phyloP scores from a whole-genome alignment of 805 yeast species.

The Priceomyces medius region DNA sequence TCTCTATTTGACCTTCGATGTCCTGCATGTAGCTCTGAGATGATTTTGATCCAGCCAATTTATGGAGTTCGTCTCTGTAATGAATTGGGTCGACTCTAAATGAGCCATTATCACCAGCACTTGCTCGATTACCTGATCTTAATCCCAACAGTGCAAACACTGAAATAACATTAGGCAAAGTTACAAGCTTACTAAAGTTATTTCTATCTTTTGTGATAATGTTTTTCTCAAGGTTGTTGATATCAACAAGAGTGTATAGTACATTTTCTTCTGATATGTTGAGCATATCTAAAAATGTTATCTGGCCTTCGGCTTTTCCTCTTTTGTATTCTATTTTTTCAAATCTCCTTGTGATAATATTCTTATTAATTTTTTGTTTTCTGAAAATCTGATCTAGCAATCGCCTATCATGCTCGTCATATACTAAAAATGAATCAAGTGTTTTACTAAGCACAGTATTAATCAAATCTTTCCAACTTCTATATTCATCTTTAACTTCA shows the following conservation, averaged over 20 bases:
- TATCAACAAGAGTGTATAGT: conserved; percentile 63
- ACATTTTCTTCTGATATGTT: conserved; percentile 54
- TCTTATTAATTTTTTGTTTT: conserved; percentile 23
- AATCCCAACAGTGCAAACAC: conserved; percentile 44
- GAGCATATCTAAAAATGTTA: conserved; percentile 61
- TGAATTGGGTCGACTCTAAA: conserved; percentile 54
- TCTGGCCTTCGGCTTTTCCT: conserved; percentile 41
- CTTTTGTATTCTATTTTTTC: conserved; percentile 56
- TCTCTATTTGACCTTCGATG: conserved; percentile 15
- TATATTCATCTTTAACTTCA: conserved; percentile 52
- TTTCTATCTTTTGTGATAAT: conserved; percentile 51
- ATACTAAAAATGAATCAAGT: conserved; percentile 66
- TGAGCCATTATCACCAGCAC: conserved; percentile 40
- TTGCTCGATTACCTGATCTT: conserved; percentile 46
- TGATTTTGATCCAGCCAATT: conserved; percentile 22
- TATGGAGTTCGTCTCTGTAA: conserved; percentile 34
- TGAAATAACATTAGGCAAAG: conserved; percentile 36
- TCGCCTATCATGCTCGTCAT: conserved; percentile 57
- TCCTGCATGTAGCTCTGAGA: conserved; percentile 14
- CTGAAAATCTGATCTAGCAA: conserved; percentile 31
- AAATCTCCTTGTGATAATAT: conserved; percentile 50
- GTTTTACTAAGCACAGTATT: conserved; percentile 53
- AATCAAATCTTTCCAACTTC: conserved; percentile 58
- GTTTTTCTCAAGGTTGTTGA: conserved; percentile 55
- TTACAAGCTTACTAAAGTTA: conserved; percentile 47